Base-by-base conservation (phyloP, 208 protist species). In the Angomonas deanei region DNA sequence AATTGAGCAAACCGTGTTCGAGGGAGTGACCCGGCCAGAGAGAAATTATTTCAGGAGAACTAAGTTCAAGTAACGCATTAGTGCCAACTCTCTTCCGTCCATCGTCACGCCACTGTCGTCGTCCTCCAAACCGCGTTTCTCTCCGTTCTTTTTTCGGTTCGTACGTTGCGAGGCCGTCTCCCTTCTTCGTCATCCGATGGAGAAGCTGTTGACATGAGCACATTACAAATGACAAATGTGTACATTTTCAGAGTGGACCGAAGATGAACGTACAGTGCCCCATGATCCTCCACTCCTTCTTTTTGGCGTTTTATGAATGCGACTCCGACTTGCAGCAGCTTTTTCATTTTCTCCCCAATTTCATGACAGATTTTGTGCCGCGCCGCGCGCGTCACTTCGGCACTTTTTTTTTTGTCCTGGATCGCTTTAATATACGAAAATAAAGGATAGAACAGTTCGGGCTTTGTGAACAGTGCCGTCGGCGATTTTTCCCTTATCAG, bases 281-380 rank as follows among this genome's bases (percentile, higher is more conserved):
- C 65, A 39, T 79, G 88, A 30, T 70, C 57, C 34, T 27, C 46
- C 17, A 17, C 57, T 39, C 66, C 61, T 11, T 26, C 19, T 58
- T 78, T 77, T 61, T 58, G 36, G 60, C 84, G 85, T 61, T 78
- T 78, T 34, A 94, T 42, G 65, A 83, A 95, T 0, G 75, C 72
- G 0, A 88, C 32, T 3, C 65, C 72, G n/a, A 92, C 79, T 46
- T 90, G 85, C 0, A 95, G 73, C 38, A 95, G 74, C 58, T 92
- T 95, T 55, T 89, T 88, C 42, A 95, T 61, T 0, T 85, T 74
- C 55, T 95, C 88, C 11, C 83, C 79, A 13, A 91, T 50, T 70
- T 95, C 85, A 61, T 95, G 88, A 56, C 88, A 95, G 62, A 95
- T 90, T 59, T 95, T 95, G 67, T 95, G 85, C 31, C 88, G 72